phyloP scores from a whole-genome alignment of 768 basidiomycete genomes.

The Saitozyma sp. region DNA sequence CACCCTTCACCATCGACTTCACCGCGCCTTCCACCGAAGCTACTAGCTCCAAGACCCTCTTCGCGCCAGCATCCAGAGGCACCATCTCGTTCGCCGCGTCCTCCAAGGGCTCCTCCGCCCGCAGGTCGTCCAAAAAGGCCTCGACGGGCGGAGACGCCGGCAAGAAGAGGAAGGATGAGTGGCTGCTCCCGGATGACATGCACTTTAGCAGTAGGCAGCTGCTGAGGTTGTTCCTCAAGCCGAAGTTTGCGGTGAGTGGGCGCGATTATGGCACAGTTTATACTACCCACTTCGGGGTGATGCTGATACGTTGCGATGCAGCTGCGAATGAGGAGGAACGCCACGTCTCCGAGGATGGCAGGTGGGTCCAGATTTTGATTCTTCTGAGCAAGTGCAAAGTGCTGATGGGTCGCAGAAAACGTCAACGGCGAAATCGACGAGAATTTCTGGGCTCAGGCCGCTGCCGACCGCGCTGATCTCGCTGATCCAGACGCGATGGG shows the following conservation, averaged over 20 bases:
- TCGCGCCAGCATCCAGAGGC: slow-evolving; percentile 41
- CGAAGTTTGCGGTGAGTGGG: slow-evolving; percentile 79
- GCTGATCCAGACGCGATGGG: background rate
- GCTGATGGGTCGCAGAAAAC: slow-evolving; percentile 55
- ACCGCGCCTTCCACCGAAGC: slow-evolving; percentile 50
- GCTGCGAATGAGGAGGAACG: slow-evolving; percentile 86
- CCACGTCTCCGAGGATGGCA: slow-evolving; percentile 54
- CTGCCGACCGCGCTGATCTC: slow-evolving; percentile 69
- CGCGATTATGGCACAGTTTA: background rate
- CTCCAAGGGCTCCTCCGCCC: slow-evolving; percentile 1
- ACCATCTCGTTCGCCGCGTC: slow-evolving; percentile 34
- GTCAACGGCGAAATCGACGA: slow-evolving; percentile 86
- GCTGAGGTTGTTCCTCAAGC: slow-evolving; percentile 90
- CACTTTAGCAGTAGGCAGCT: slow-evolving; percentile 90
- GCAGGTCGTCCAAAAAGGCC: background rate
- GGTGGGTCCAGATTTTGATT: slow-evolving; percentile 31
- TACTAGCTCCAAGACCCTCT: slow-evolving; percentile 39
- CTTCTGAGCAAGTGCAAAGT: background rate
- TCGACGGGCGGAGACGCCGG: slow-evolving; percentile 2
- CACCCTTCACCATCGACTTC: slow-evolving; percentile 52
- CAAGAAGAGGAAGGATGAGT: slow-evolving; percentile 56
- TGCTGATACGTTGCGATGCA: slow-evolving; percentile 49
- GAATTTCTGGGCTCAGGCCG: slow-evolving; percentile 95
- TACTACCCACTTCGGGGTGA: background rate
- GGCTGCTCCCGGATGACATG: slow-evolving; percentile 91